Conservation (phyloP, 176 grass and related monocot species). For the Olyra latifolia region DNA sequence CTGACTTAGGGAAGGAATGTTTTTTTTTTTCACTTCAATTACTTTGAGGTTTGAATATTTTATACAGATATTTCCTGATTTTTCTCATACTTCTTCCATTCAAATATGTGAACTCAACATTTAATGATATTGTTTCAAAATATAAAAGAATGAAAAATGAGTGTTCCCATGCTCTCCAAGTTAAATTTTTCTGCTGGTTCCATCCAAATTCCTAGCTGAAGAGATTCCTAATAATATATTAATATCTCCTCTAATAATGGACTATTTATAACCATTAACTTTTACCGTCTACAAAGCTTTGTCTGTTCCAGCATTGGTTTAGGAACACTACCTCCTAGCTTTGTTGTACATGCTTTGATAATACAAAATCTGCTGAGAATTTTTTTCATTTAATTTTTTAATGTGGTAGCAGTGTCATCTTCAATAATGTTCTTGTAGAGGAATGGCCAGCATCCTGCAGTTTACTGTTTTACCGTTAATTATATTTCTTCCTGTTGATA, state of each 20-base stretch:
- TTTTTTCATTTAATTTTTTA: neutral
- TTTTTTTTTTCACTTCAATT: neutral
- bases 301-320: neutral
- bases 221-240: neutral
- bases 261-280: neutral
- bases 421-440: conserved; percentile 1
- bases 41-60: neutral
- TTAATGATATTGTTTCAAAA: conserved; percentile 8
- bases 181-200: conserved; percentile 5
- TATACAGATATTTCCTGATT: neutral
- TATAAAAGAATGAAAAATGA: conserved; percentile 3
- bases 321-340: neutral
- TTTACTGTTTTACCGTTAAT: conserved; percentile 32
- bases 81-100: neutral
- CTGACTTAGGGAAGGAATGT: neutral
- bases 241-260: neutral
- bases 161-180: neutral
- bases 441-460: conserved; percentile 18
- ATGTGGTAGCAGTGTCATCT: neutral
- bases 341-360: neutral
- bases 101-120: neutral
- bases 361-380: neutral
- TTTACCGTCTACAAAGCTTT: neutral
- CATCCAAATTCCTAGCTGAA: neutral
- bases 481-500: conserved; percentile 9